These are phyloP conservation scores for Ganoderma lucidum DNA, from an alignment of 1,284 basidiomycete genomes.

Conservation along the genomic window DNA sequence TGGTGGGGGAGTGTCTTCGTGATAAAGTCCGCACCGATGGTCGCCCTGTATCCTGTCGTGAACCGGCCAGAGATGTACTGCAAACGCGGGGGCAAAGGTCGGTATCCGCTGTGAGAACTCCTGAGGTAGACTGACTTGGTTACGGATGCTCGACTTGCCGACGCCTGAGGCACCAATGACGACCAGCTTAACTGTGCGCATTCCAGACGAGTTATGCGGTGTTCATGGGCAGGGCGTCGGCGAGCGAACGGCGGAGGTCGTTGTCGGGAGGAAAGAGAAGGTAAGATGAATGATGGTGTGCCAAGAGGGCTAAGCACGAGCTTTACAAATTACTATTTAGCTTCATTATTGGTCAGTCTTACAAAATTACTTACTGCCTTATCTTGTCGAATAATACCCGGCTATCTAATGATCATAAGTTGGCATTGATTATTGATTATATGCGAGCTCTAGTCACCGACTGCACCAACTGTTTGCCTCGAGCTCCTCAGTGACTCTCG, in stretches of 20 bases:
- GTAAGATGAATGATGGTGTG: not conserved
- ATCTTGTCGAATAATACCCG: too few species aligned
- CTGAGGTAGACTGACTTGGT: conserved; percentile 57
- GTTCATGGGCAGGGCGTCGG: conserved; percentile 31
- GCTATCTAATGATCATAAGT: too few species aligned
- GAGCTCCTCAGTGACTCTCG: too few species aligned
- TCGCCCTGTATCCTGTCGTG: conserved; percentile 78
- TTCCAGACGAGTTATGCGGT: conserved; percentile 36
- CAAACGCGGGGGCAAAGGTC: not conserved
- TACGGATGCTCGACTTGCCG: conserved; percentile 77
- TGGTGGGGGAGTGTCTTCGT: conserved; percentile 74
- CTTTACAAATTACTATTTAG: too few species aligned
- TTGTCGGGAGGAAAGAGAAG: not conserved
- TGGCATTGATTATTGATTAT: too few species aligned
- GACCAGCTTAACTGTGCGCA: conserved; percentile 79
- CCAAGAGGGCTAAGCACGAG: too few species aligned
- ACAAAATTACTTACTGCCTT: too few species aligned
- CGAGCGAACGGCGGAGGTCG: conserved; percentile 3
- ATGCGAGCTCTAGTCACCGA: too few species aligned
- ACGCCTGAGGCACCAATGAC: conserved; percentile 81
- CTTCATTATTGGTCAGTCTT: too few species aligned
- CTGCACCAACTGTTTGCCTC: too few species aligned
- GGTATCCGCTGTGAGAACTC: conserved; percentile 4
- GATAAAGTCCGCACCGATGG: conserved; percentile 87
- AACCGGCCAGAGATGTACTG: conserved; percentile 82